Conservation (phyloP, 805 yeast genomes). For the Saccharomycopsis javanensis region DNA sequence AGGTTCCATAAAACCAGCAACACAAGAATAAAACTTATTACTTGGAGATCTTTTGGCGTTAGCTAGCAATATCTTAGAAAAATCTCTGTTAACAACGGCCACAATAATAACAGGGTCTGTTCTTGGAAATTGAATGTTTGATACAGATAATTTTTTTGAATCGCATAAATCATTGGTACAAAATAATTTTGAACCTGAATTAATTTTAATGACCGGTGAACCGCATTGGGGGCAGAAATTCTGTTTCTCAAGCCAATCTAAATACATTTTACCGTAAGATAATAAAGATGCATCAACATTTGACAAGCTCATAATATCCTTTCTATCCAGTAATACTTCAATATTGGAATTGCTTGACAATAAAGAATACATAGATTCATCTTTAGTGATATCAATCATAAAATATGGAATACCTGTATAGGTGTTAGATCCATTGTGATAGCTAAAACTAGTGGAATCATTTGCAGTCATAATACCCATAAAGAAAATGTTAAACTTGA, state of each 20-base stretch:
- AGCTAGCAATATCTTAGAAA: slow-evolving; percentile 59
- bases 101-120: slow-evolving; percentile 85
- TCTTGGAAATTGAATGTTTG: slow-evolving; percentile 83
- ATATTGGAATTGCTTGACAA: neutral
- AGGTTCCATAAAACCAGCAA: slow-evolving; percentile 96
- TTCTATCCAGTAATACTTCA: slow-evolving; percentile 8
- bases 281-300: slow-evolving; percentile 51
- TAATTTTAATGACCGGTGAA: slow-evolving; percentile 43
- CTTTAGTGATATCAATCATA: slow-evolving; percentile 39
- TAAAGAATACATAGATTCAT: neutral
- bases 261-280: slow-evolving; percentile 73
- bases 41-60: slow-evolving; percentile 52
- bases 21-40: slow-evolving; percentile 61
- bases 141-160: slow-evolving; percentile 38
- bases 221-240: slow-evolving; percentile 87
- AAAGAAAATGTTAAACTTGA: slow-evolving; percentile 25
- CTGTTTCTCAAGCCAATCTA: slow-evolving; percentile 76
- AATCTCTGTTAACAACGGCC: slow-evolving; percentile 57
- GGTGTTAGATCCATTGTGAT: slow-evolving; percentile 28
- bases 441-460: slow-evolving; percentile 21
- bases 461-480: slow-evolving; percentile 35
- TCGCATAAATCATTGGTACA: slow-evolving; percentile 35
- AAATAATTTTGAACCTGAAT: slow-evolving; percentile 54
- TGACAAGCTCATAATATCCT: slow-evolving; percentile 20
- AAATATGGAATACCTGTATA: slow-evolving; percentile 56